A percentile compares a stretch with the other conserved stretches of the same genome.
These are phyloP conservation scores for Heterobasidion parviporum DNA, from an alignment of 1,284 basidiomycete species.

Conservation along the genomic window DNA sequence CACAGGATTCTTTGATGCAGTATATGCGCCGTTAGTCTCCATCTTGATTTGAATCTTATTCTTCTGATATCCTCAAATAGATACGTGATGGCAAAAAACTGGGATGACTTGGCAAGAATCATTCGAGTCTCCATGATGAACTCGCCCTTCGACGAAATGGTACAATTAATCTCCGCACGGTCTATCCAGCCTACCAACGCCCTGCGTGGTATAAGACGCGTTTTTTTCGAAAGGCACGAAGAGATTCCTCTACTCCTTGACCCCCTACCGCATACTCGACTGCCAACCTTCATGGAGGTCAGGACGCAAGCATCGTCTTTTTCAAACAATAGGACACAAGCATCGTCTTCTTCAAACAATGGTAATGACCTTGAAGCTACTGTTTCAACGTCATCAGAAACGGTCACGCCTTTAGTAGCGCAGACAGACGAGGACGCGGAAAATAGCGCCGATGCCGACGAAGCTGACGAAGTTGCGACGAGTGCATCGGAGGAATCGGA, in stretches of 20 bases:
- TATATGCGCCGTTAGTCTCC: neutral
- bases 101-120: neutral
- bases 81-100: neutral
- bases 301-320: too few species aligned
- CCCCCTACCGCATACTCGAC: neutral
- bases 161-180: neutral
- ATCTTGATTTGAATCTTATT: neutral
- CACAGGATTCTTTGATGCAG: neutral
- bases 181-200: neutral
- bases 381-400: too few species aligned
- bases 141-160: neutral
- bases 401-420: too few species aligned
- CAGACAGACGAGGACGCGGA: too few species aligned
- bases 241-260: neutral
- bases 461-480: too few species aligned
- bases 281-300: neutral
- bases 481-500: too few species aligned
- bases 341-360: too few species aligned
- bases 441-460: too few species aligned
- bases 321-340: too few species aligned
- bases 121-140: neutral
- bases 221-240: neutral
- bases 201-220: neutral
- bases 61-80: neutral
- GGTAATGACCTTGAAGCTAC: too few species aligned